phyloP scores from a whole-genome alignment of 2,329 filamentous ascomycete species.

The Tolypocladium guangdongense region DNA sequence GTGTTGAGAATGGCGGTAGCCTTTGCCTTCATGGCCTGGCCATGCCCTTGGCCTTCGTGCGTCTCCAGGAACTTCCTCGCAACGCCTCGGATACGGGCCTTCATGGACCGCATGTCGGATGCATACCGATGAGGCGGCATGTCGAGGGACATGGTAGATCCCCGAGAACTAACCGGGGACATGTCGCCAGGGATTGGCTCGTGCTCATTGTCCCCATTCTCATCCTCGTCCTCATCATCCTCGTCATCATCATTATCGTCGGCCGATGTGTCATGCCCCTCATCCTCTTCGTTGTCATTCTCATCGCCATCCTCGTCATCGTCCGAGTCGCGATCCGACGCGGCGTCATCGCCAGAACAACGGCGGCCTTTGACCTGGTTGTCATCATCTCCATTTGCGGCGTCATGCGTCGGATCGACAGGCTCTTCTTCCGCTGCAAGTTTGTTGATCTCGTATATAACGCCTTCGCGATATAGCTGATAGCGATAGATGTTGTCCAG shows the following conservation, averaged over 20 bases:
- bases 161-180: constrained; percentile 55
- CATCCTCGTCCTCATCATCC: constrained; percentile 33
- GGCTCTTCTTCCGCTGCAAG: constrained; percentile 46
- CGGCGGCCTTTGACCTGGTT: constrained; percentile 14
- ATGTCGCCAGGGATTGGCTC: constrained; percentile 44
- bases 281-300: constrained; percentile 12
- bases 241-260: constrained; percentile 38
- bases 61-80: constrained; percentile 76
- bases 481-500: constrained; percentile 85
- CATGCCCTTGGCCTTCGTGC: constrained; percentile 67
- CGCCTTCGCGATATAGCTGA: constrained; percentile 94
- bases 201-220: constrained; percentile 44
- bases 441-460: constrained; percentile 82
- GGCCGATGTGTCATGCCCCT: constrained; percentile 26
- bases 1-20: constrained; percentile 65
- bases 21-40: constrained; percentile 65
- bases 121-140: constrained; percentile 37
- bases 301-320: constrained; percentile 13
- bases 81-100: constrained; percentile 57
- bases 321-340: constrained; percentile 18
- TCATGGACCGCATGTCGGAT: constrained; percentile 43
- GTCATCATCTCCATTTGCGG: constrained; percentile 2
- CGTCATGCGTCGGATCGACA: constrained; percentile 2
- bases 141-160: constrained; percentile 54
- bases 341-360: constrained; percentile 5